A percentile compares a stretch with the other conserved stretches of the same genome.
Conservation (phyloP, 768 basidiomycete species). For the Asterophora lycoperdoides region DNA sequence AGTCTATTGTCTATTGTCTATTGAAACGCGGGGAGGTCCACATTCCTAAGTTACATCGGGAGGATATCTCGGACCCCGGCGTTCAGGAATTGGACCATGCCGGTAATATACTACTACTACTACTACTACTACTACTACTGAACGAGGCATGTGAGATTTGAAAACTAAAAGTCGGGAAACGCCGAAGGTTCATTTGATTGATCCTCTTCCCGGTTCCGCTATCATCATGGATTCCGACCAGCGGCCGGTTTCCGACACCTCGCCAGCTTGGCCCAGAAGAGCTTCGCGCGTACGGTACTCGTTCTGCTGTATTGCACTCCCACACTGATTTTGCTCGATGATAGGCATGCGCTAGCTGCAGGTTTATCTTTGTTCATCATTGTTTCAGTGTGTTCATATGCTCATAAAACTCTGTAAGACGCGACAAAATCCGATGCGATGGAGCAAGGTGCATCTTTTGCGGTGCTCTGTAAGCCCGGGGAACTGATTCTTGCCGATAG, state of each 20-base stretch:
- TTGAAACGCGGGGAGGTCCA: no score
- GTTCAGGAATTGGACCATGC: no score
- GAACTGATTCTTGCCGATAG: slow-evolving; percentile 24
- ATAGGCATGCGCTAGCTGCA: slow-evolving; percentile 60
- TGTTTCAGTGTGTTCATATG: slow-evolving; percentile 6
- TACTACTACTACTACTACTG: no score
- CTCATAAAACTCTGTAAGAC: slow-evolving; percentile 31
- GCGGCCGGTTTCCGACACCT: slow-evolving; percentile 50
- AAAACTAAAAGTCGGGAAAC: slow-evolving; percentile 19
- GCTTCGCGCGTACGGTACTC: slow-evolving; percentile 41
- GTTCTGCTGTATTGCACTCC: slow-evolving; percentile 8
- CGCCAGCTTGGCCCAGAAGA: slow-evolving; percentile 47
- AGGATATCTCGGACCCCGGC: no score
- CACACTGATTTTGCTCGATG: slow-evolving; percentile 9
- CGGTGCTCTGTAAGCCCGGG: slow-evolving; percentile 3
- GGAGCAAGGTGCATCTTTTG: slow-evolving; percentile 38
- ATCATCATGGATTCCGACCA: slow-evolving; percentile 38
- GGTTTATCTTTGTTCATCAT: slow-evolving; percentile 30
- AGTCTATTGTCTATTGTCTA: no score
- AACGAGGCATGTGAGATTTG: no score
- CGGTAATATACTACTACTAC: no score
- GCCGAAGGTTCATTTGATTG: slow-evolving; percentile 29
- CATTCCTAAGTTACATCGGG: no score
- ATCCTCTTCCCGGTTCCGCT: slow-evolving; percentile 28
- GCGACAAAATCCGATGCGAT: slow-evolving; percentile 61